Base-by-base conservation (phyloP, 208 protist species). In the Crithidia fasciculata region DNA sequence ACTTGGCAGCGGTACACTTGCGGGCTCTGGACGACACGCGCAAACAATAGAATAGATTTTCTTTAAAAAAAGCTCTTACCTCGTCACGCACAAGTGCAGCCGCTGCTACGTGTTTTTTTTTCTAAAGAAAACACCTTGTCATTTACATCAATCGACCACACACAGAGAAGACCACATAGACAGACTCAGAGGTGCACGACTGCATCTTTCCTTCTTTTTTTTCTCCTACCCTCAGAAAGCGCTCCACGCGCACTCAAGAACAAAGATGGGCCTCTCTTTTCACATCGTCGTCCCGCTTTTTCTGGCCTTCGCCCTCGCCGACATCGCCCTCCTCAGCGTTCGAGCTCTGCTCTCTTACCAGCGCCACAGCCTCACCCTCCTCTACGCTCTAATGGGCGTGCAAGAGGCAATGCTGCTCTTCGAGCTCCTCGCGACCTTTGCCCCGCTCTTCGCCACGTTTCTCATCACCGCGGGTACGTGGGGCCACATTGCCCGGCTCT, bases 371-470 rank as follows among this genome's bases (percentile, higher is more conserved):
- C 52, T 59, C 37, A 71, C 74, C 6, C 45, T 58, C 7, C 62
- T 72, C 28, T 82, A 87, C 68, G 59, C 79, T 0, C 52, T 86
- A 6, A 76, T 91, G 66, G 79, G 43, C 1, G 60, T 86, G 13
- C 83, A 89, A 37, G 76, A 85, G 63, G 47, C 74, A n/a, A 54
- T 91, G n/a, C 61, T 91, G 3, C 9, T 87, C 13, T 56, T 82
- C 7, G 74, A 89, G 61, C 49, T 84, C 3, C 41, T 75, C 10
- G 41, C 75, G 5, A 53, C 86, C 9, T 8, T 78, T 15, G 74
- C 58, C 0, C 66, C 78, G n/a, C 39, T 87, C 7, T 36, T 85
- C 45, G 59, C 53, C 59, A 85, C 87, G 3, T 83, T 75, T 54
- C 87, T 83, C 70, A 15, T 89, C 43, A 57, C 78, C 0, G 76